Evolutionary conservation across 2,329 filamentous ascomycete genomes (phyloP).

Genomic region (Penicillium glabrum): DNA sequence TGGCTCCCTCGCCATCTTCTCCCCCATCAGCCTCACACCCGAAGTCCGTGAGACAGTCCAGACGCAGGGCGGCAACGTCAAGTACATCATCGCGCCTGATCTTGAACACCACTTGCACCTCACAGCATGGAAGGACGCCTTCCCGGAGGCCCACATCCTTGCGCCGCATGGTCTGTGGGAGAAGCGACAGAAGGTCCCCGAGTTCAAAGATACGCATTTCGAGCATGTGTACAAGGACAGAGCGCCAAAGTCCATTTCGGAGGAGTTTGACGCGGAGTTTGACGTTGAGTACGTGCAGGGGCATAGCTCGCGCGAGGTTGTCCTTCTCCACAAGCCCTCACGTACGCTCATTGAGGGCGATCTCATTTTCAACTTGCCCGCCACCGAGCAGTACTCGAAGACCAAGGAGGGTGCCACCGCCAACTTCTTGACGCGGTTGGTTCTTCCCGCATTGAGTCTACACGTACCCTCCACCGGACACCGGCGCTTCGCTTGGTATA

Average conservation of each 20-base stretch:
- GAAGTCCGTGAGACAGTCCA: slow-evolving; percentile 64
- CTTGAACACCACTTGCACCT: slow-evolving; percentile 95
- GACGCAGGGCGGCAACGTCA: slow-evolving; percentile 66
- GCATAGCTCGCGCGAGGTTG: slow-evolving; percentile 82
- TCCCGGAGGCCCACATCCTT: slow-evolving; percentile 75
- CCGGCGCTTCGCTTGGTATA: slow-evolving; percentile 82
- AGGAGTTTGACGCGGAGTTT: slow-evolving; percentile 85
- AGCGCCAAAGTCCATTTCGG: slow-evolving; percentile 58
- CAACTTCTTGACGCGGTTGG: slow-evolving; percentile 61
- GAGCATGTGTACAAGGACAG: slow-evolving; percentile 64
- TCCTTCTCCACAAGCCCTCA: slow-evolving; percentile 79
- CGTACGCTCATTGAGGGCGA: slow-evolving; percentile 84
- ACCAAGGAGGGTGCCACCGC: slow-evolving; percentile 54
- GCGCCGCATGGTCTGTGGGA: slow-evolving; percentile 80
- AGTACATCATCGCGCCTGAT: slow-evolving; percentile 85
- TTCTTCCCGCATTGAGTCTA: slow-evolving; percentile 57
- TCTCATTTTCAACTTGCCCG: slow-evolving; percentile 86
- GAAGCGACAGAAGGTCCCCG: slow-evolving; percentile 66
- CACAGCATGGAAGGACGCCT: slow-evolving; percentile 77
- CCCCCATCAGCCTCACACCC: slow-evolving; percentile 80
- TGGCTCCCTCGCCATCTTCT: slow-evolving; percentile 83
- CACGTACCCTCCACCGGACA: slow-evolving; percentile 67
- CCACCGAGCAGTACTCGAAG: slow-evolving; percentile 76
- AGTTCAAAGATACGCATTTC: slow-evolving; percentile 62
- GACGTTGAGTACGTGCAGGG: slow-evolving; percentile 79